Evolutionary conservation across 2,329 filamentous ascomycete genomes (phyloP), one percentile per base, ranked within the genome.

Genomic region (Pezizomycotina sp.): DNA sequence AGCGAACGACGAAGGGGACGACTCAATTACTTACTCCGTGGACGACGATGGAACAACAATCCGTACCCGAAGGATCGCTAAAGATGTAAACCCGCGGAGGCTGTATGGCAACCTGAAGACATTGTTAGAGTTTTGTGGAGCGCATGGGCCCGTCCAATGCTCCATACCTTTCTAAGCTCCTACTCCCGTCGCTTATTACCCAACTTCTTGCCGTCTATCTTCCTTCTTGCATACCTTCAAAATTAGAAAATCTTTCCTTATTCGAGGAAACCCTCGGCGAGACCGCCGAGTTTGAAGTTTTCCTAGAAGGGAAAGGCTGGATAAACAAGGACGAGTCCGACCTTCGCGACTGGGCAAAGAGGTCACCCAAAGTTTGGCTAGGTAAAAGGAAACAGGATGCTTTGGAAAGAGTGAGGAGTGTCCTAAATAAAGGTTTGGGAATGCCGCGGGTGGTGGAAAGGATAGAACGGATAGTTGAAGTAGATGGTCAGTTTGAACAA

Each of bases 351-450:
- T 98, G 89, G 86, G 74, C 81, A 0, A 69, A 74, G 25, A 74
- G 76, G 43, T 77, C 81, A 1, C 79, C 83, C 0, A 71, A 72
- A 38, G 74, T 82, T 16, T 98, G 89, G 89, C 66, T 95, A 9
- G 70, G 70, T 2, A 86, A 82, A 54, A 77, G 83, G 47, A 73
- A 79, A 50, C 83, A 92, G 51, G 72, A 68, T 21, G 74, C 81
- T 0, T 65, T 98, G 15, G 76, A 84, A 43, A 66, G 69, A 21
- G 72, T 91, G 8, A 71, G 89, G 15, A 67, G 60, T 13, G 68
- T 76, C 28, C 64, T 93, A 2, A 65, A 72, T 3, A 60, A 62
- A 33, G 79, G 77, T 6, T 66, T 86, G 24, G 74, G 74, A 6
- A 58, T 64, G 16, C 66, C 74, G 9, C 77, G 71, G 48, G 64